Evolutionary conservation across 2,329 filamentous ascomycete genomes (phyloP), one percentile per base, ranked within the genome.

Genomic region (Curvularia lunata): DNA sequence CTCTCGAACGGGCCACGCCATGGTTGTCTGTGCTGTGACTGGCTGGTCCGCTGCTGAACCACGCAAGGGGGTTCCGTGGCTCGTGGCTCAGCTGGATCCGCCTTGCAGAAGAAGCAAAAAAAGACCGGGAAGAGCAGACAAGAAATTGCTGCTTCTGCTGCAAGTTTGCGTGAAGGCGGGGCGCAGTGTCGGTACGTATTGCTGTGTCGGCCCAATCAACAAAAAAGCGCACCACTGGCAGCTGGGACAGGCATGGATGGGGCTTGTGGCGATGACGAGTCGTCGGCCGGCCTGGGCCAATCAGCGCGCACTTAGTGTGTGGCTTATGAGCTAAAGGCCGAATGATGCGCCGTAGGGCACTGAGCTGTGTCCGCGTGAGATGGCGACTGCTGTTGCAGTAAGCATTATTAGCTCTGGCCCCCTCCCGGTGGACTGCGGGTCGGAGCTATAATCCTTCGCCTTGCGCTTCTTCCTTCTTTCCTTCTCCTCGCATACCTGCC

Each of bases 251-350:
- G 37, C n/a, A 42, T 34, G 23, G 21, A 18, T 9, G 5, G 13
- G 21, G 51, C 23, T 18, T 56, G 48, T 56, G 37, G 32, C 37
- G 54, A 56, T 61, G 61, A 63, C 63, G 61, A 58, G 59, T 58
- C 27, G 16, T 21, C 6, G 37, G 12, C 38, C 21, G 4, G 49
- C 62, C 37, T 25, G 47, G 61, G 41, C 59, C 63, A 65, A 59
- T 65, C 16, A 37, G 16, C 13, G 48, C 32, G 12, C 52, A 27
- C 46, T 19, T 40, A 23, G 52, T 21, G 25, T 55, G 53, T 55
- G 53, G 53, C 53, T 52, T 40, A 55, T 37, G 37, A 38, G 47
- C 53, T 37, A 45, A 55, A 34, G 47, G 40, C 47, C 53, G 53
- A 55, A 19, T 45, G 53, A 55, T 55, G 52, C 37, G 32, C 27